Base-by-base conservation (phyloP, 2,329 filamentous ascomycete genomes). In the Coccinonectria pachysandricola region DNA sequence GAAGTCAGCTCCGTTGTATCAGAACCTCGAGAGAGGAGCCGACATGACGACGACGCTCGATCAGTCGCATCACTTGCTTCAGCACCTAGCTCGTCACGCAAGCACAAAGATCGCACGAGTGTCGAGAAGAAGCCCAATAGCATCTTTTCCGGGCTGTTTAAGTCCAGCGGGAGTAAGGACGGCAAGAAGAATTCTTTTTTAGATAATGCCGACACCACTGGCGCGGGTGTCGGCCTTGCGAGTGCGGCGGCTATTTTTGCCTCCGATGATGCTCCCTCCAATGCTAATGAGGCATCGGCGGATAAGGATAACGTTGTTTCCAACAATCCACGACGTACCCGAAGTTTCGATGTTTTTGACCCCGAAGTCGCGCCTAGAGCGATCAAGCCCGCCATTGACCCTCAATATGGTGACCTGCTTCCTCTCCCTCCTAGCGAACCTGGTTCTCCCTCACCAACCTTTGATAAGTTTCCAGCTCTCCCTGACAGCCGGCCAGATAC, bases 201-300 rank as follows among this genome's bases (percentile, higher is more conserved):
- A 77, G 74, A 57, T 77, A 72, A 69, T 65, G 69, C 74, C 72
- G 72, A 61, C 67, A 77, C 65, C 66, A 62, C 68, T 71, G 72
- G 72, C 72, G 69, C 67, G 64, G 71, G 72, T 77, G 73, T 60
- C 71, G 73, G 74, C 68, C 50, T 68, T 55, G 64, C 60, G 59
- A 62, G 64, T 54, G 62, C 58, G 50, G 62, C 55, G 37, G 55
- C 54, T 46, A 57, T 53, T 32, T 39, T 56, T 39, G 48, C 53
- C 45, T 51, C 55, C 44, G 48, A 54, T 44, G 46, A 49, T 42
- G 48, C 53, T 50, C 57, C 52, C 43, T 51, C 56, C 30, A 57
- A 65, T 49, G 64, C 63, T 61, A 53, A 55, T 52, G 60, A 63
- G 42, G 46, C 52, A 55, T 44, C 43, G 28, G 48, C 48, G 40